phyloP scores from a whole-genome alignment of 23 red algal genomes.

The Gracilaria domingensis region DNA sequence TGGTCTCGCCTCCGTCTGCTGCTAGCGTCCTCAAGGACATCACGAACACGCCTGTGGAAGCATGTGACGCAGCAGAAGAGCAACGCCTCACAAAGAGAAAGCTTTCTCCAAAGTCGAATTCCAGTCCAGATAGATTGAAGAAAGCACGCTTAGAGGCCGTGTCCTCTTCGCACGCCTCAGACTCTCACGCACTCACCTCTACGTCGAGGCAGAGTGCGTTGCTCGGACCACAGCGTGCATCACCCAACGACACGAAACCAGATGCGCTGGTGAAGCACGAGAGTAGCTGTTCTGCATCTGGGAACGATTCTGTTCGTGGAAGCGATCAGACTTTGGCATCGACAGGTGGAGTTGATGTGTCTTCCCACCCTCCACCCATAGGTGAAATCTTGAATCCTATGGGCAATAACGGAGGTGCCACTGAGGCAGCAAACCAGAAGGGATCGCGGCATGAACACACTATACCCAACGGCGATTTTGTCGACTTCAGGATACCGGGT shows the following conservation, averaged over 20 bases:
- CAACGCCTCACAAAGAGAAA: constrained; percentile 7
- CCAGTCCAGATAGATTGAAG: constrained; percentile 17
- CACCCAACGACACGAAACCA: not conserved
- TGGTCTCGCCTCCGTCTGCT: constrained; percentile 19
- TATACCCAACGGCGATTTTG: constrained; percentile 10
- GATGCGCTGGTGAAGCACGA: not conserved
- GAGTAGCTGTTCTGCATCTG: not conserved
- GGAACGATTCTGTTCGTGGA: not conserved
- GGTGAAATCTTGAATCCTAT: not conserved
- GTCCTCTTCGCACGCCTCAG: not conserved
- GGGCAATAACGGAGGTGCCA: not conserved
- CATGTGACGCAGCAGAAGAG: not conserved
- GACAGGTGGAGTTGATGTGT: not conserved
- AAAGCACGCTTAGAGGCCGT: constrained; percentile 25
- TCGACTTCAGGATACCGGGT: constrained; percentile 40
- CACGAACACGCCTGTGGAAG: constrained; percentile 33
- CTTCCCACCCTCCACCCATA: not conserved
- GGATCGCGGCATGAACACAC: not conserved
- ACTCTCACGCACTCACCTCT: not conserved
- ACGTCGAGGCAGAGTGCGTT: not conserved
- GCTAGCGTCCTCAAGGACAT: constrained; percentile 37
- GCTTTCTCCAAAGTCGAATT: constrained; percentile 22
- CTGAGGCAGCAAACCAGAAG: constrained; percentile 9
- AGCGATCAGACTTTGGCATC: not conserved
- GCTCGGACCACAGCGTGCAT: not conserved